A percentile compares a stretch with the other conserved stretches of the same genome.
Evolutionary conservation across 2,329 filamentous ascomycete genomes (phyloP).

Genomic region (Monilinia aucupariae): DNA sequence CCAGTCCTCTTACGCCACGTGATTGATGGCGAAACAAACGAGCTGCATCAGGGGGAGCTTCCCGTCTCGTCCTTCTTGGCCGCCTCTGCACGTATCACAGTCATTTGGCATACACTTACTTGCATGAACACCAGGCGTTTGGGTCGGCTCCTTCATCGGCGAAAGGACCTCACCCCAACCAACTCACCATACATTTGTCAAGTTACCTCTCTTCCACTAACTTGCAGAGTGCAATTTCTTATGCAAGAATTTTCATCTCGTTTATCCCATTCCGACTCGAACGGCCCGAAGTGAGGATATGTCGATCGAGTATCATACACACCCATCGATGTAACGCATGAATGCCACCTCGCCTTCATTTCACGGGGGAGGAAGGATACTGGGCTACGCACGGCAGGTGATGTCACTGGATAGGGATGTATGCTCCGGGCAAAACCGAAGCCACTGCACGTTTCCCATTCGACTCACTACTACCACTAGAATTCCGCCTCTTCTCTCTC

Average conservation of each 20-base stretch:
- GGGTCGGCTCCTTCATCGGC: not conserved
- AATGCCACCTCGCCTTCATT: not conserved
- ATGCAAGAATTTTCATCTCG: not conserved
- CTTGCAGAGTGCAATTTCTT: not conserved
- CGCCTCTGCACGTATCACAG: not conserved
- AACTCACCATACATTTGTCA: not conserved
- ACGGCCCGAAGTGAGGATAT: too few species aligned
- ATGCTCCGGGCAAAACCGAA: not conserved
- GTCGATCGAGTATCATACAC: not conserved
- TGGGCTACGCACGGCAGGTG: not conserved
- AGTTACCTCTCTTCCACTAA: not conserved
- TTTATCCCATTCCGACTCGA: too few species aligned
- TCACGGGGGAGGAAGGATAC: not conserved
- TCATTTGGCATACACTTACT: too few species aligned
- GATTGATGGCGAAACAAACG: conserved; percentile 7
- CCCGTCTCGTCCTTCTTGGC: not conserved
- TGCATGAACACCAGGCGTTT: not conserved
- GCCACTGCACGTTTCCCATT: conserved; percentile 2
- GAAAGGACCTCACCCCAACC: not conserved
- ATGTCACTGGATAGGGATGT: not conserved
- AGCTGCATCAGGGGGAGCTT: not conserved
- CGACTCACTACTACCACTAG: too few species aligned
- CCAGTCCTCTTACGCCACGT: not conserved
- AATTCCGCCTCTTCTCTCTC: too few species aligned
- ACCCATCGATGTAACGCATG: not conserved